Evolutionary conservation across 2,329 filamentous ascomycete species (phyloP).

Genomic region (Graphiopsis chlorocephala): DNA sequence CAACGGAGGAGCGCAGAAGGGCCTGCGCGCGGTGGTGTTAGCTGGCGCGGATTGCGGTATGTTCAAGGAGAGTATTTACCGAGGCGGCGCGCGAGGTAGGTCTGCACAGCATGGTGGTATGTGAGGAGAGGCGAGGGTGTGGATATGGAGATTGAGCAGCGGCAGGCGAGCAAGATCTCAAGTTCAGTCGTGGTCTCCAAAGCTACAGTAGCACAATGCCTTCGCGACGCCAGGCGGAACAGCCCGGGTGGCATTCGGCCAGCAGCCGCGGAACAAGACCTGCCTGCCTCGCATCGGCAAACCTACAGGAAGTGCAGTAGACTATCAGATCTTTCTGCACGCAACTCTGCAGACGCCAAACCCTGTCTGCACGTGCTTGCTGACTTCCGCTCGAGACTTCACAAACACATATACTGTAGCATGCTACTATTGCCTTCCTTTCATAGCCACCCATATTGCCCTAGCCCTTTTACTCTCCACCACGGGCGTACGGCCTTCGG

Average conservation of each 20-base stretch:
- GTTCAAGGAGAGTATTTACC: constrained; percentile 36
- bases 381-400: neutral
- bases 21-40: constrained; percentile 40
- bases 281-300: neutral
- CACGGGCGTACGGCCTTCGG: neutral
- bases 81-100: constrained; percentile 48
- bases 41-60: neutral
- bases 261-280: neutral
- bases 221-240: neutral
- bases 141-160: neutral
- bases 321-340: neutral
- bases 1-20: constrained; percentile 49
- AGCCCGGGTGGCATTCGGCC: neutral
- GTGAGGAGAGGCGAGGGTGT: constrained; percentile 17
- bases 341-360: neutral
- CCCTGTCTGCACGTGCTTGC: neutral
- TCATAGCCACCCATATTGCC: neutral
- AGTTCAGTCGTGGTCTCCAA: neutral
- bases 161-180: neutral
- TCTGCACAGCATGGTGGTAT: constrained; percentile 43
- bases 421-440: neutral
- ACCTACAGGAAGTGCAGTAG: neutral
- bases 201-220: neutral
- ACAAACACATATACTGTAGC: neutral
- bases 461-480: neutral